Evolutionary conservation across 78 protist species (phyloP).

Genomic region (Paratrimastix pyriformis): DNA sequence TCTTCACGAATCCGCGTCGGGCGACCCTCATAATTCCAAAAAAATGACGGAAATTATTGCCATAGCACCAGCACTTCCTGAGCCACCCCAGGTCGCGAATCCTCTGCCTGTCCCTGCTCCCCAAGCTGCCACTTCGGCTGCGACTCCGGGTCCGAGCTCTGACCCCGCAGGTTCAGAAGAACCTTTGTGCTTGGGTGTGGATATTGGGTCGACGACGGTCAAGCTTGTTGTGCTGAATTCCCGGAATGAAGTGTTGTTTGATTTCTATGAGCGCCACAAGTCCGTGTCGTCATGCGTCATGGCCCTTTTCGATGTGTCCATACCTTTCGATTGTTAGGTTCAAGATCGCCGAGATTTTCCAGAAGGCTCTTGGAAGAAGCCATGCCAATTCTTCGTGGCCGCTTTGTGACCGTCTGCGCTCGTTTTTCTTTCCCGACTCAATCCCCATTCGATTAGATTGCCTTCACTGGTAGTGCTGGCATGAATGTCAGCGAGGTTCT

Average conservation of each 20-base stretch:
- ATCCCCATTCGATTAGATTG: not conserved
- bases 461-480: constrained; percentile 12
- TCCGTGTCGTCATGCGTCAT: not conserved
- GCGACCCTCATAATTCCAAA: no score
- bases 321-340: not conserved
- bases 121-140: no score
- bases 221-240: constrained; percentile 4
- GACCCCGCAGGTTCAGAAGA: no score
- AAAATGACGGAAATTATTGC: no score
- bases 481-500: constrained; percentile 2
- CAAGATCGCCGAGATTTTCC: not conserved
- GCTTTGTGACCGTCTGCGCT: not conserved
- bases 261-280: not conserved
- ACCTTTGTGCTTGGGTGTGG: not conserved
- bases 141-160: no score
- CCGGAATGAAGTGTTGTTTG: not conserved
- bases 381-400: not conserved
- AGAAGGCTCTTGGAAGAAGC: not conserved
- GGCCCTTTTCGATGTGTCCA: not conserved
- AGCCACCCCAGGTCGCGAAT: no score
- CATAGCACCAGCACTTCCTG: no score
- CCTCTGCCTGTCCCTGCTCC: no score
- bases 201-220: constrained; percentile 24
- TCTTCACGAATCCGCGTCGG: no score
- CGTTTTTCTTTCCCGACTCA: not conserved